These are phyloP conservation scores for Lenwebbia sp. DNA, from an alignment of 345 rosid genomes.

Conservation along the genomic window DNA sequence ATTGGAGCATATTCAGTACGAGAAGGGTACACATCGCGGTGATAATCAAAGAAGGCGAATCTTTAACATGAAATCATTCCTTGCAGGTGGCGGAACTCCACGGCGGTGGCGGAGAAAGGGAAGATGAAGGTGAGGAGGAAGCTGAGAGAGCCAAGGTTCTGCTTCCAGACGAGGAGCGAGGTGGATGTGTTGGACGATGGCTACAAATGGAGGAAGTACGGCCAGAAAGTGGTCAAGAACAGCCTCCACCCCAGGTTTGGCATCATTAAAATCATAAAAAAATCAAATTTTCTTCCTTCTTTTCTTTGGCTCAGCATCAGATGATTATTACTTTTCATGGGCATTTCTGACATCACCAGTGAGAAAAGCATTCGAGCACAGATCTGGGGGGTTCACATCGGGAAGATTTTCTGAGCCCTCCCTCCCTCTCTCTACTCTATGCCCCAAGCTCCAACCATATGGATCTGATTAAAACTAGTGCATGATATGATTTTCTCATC, in stretches of 20 bases:
- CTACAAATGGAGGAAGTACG: constrained; percentile 97
- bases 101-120: constrained; percentile 47
- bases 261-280: background rate
- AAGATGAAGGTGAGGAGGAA: constrained; percentile 78
- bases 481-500: background rate
- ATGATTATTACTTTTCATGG: background rate
- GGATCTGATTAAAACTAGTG: background rate
- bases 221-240: constrained; percentile 96
- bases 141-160: constrained; percentile 96
- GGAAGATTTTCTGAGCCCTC: background rate
- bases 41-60: background rate
- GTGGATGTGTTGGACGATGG: constrained; percentile 97
- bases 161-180: constrained; percentile 96
- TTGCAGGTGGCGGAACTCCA: constrained; percentile 75
- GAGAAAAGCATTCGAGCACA: background rate
- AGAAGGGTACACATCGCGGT: background rate
- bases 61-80: background rate
- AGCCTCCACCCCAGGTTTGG: constrained; percentile 93
- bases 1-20: background rate
- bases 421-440: background rate
- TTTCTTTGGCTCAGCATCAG: background rate
- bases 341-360: background rate
- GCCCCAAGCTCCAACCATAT: background rate
- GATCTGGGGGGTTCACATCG: background rate
- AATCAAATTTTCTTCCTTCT: background rate